Conservation (phyloP, 2,329 filamentous ascomycete genomes). For the Didymella pomorum region DNA sequence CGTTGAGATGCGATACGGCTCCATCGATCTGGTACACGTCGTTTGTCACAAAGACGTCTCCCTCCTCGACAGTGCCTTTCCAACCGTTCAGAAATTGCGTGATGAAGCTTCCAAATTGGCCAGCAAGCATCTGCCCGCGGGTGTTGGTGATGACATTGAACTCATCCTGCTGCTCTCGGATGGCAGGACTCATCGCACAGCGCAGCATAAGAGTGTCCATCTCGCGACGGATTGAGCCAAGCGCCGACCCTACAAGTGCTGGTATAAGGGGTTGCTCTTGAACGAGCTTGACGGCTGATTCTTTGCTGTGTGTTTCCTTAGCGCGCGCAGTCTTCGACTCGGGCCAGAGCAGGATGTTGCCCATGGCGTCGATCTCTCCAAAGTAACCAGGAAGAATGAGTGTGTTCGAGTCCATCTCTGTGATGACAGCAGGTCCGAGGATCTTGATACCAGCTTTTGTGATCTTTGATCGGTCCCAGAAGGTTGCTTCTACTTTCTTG, state of each 20-base stretch:
- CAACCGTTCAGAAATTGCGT: slow-evolving; percentile 57
- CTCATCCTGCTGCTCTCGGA: slow-evolving; percentile 61
- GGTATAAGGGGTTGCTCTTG: slow-evolving; percentile 54
- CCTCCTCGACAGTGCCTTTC: slow-evolving; percentile 59
- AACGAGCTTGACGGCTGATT: slow-evolving; percentile 50
- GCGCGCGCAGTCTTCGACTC: slow-evolving; percentile 40
- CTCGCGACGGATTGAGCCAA: slow-evolving; percentile 58
- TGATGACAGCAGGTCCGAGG: slow-evolving; percentile 57
- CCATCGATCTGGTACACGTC: slow-evolving; percentile 60
- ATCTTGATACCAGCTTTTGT: slow-evolving; percentile 54
- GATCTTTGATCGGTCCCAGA: slow-evolving; percentile 57
- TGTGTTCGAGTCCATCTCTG: slow-evolving; percentile 62
- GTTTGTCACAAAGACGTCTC: slow-evolving; percentile 61
- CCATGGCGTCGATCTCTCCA: slow-evolving; percentile 58
- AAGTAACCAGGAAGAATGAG: slow-evolving; percentile 58
- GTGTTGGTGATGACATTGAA: slow-evolving; percentile 63
- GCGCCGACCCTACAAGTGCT: slow-evolving; percentile 55
- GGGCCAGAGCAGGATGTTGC: slow-evolving; percentile 60
- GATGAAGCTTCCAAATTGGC: slow-evolving; percentile 62
- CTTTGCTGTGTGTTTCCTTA: slow-evolving; percentile 45
- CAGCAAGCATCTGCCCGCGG: slow-evolving; percentile 60
- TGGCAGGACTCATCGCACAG: slow-evolving; percentile 61
- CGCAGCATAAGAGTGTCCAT: slow-evolving; percentile 63
- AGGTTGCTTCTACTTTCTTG: slow-evolving; percentile 51
- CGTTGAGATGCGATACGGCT: slow-evolving; percentile 60